Evolutionary conservation across 129 eudicot species (phyloP), one percentile per base, ranked within the genome.

Genomic region (Erigeron canadensis): DNA sequence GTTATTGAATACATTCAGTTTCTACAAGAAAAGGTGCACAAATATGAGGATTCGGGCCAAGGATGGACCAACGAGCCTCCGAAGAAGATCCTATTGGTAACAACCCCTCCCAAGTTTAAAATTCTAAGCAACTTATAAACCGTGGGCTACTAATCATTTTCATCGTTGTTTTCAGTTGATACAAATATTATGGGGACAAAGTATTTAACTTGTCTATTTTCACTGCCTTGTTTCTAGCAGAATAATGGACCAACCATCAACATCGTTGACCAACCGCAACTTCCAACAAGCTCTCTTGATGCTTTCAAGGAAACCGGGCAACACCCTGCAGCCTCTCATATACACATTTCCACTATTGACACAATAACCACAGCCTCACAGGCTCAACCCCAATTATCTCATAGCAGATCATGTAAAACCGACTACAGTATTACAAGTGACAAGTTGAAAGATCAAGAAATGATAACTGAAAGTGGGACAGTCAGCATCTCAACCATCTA

Each of bases 1-100:
- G 98, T 94, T 67, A 86, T 94, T 5, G 97, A 94, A 56, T 90
- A 94, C 82, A 83, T 94, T 78, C 97, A 84, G 67, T 94, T 80
- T 77, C 77, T 94, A 70, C 96, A 94, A 86, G 96, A 94, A 67
- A 94, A 89, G 77, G 97, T 94, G 74, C 81, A 85, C 58, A 84
- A 81, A 73, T 89, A 82, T 65, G 98, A 94, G 71, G 89, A 86
- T 47, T 71, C 95, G 8, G 79, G 78, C 77, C 84, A 78, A 44
- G 88, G 81, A 79, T 85, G 96, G 92, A 76, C 70, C 69, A 70
- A 86, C 4, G 84, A 87, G 65, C 88, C 88, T 23, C 57, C 88
- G 39, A 81, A 89, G 63, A 50, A 75, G 68, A 69, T 65, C 57
- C 86, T 81, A 43, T 77, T 80, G 85, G 98, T 87, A 84, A 78